Conservation (phyloP, 352 stramenopile species). For the Pythium scleroteichum region DNA sequence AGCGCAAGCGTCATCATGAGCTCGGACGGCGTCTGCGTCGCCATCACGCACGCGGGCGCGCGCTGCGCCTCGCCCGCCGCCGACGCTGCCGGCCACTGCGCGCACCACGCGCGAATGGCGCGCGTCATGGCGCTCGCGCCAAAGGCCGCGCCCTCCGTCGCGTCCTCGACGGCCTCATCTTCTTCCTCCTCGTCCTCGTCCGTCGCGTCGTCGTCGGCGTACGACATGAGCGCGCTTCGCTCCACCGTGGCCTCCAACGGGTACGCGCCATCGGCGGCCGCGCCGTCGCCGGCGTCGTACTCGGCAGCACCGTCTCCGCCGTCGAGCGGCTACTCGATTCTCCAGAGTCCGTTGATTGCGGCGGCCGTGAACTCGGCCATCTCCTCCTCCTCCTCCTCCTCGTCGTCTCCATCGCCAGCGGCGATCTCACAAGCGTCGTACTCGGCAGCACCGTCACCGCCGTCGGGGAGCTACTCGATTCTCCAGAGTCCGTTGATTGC, state of each 20-base stretch:
- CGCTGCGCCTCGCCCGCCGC: conserved; percentile 58
- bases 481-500: conserved; percentile 27
- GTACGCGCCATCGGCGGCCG: not conserved
- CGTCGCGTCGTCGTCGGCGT: not conserved
- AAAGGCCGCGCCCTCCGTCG: conserved; percentile 34
- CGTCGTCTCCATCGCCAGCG: not conserved
- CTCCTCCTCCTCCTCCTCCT: conserved; percentile 8
- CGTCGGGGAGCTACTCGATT: conserved; percentile 18
- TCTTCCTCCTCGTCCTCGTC: conserved; percentile 13
- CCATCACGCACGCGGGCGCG: conserved; percentile 65
- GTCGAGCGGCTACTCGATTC: conserved; percentile 19
- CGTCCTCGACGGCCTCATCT: conserved; percentile 2
- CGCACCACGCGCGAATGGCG: conserved; percentile 79
- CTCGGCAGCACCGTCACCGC: not conserved
- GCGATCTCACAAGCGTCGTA: not conserved
- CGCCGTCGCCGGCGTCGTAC: not conserved
- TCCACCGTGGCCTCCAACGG: not conserved
- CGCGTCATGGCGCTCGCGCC: conserved; percentile 78
- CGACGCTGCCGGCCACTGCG: conserved; percentile 48
- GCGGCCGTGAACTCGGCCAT: conserved; percentile 6
- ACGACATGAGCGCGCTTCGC: conserved; percentile 17
- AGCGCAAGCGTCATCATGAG: conserved; percentile 34
- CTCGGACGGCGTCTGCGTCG: conserved; percentile 40
- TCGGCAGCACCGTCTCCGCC: not conserved
- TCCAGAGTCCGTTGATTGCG: conserved; percentile 26